These are phyloP conservation scores for Pseudomicrostroma phylloplanum DNA, from an alignment of 1,284 basidiomycete genomes.

Conservation along the genomic window DNA sequence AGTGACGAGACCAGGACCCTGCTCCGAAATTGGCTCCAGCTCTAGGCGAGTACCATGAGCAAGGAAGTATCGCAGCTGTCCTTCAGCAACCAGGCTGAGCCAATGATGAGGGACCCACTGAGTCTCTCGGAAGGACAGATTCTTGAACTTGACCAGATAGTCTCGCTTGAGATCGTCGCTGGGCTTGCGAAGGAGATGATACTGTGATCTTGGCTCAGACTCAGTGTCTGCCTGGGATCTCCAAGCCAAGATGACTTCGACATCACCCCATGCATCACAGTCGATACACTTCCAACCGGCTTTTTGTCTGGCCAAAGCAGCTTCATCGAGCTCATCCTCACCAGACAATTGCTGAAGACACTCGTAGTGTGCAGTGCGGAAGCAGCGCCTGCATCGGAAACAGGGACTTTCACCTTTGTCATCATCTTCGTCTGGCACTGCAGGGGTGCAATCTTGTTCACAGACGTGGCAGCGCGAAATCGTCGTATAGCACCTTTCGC, in stretches of 20 bases:
- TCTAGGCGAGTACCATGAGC: slow-evolving; percentile 27
- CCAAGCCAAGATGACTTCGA: slow-evolving; percentile 33
- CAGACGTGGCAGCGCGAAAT: slow-evolving; percentile 24
- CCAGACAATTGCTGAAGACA: slow-evolving; percentile 15
- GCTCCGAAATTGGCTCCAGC: slow-evolving; percentile 21
- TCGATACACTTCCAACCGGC: slow-evolving; percentile 21
- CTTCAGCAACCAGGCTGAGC: slow-evolving; percentile 18
- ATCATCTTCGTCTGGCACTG: slow-evolving; percentile 9
- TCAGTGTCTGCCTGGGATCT: slow-evolving; percentile 21
- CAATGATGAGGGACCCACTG: slow-evolving; percentile 36
- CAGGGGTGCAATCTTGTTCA: slow-evolving; percentile 15
- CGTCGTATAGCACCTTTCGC: slow-evolving; percentile 23
- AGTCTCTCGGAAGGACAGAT: slow-evolving; percentile 26
- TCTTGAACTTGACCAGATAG: slow-evolving; percentile 38
- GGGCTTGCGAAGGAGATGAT: slow-evolving; percentile 12
- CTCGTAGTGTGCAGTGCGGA: slow-evolving; percentile 28
- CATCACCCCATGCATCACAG: slow-evolving; percentile 28
- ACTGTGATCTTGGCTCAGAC: slow-evolving; percentile 18
- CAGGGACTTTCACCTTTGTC: slow-evolving; percentile 15
- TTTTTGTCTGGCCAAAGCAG: slow-evolving; percentile 12
- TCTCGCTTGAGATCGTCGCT: slow-evolving; percentile 28
- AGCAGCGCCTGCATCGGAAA: slow-evolving; percentile 36
- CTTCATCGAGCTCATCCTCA: not conserved
- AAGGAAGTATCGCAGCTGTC: slow-evolving; percentile 19
- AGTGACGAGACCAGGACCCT: not conserved